Conservation (phyloP, 2,329 filamentous ascomycete species). For the Epichloe amarillans region DNA sequence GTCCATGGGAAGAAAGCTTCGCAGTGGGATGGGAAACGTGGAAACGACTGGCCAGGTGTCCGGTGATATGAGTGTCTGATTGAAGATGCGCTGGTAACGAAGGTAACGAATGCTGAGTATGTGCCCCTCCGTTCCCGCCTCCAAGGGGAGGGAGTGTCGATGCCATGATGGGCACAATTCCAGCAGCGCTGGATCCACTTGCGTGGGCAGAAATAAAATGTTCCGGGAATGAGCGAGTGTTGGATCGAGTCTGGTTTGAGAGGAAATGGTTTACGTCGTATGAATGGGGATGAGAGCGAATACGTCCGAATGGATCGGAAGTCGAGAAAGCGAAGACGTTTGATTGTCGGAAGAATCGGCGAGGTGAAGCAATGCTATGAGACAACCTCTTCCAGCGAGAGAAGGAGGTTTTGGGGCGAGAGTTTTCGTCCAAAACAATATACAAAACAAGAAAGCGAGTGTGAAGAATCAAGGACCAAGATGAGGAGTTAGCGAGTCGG, state of each 20-base stretch:
- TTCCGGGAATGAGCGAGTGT: neutral
- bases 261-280: neutral
- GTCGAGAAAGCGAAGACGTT: neutral
- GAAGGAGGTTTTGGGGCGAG: neutral
- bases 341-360: neutral
- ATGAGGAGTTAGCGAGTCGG: neutral
- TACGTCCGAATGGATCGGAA: neutral
- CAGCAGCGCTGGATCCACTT: neutral
- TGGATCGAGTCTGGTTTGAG: neutral
- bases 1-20: slow-evolving; percentile 75
- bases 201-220: neutral
- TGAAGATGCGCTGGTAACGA: slow-evolving; percentile 74
- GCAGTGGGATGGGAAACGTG: slow-evolving; percentile 84
- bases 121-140: slow-evolving; percentile 44
- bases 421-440: neutral
- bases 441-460: neutral
- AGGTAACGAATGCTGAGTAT: slow-evolving; percentile 75
- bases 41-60: slow-evolving; percentile 76
- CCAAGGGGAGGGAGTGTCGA: slow-evolving; percentile 40
- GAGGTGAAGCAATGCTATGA: neutral
- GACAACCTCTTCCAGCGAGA: neutral
- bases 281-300: neutral
- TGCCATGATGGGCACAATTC: slow-evolving; percentile 39
- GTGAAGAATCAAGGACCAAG: neutral
- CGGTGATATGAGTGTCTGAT: slow-evolving; percentile 65